Evolutionary conservation across 2,329 filamentous ascomycete species (phyloP).

Genomic region (Aspergillus sojae): DNA sequence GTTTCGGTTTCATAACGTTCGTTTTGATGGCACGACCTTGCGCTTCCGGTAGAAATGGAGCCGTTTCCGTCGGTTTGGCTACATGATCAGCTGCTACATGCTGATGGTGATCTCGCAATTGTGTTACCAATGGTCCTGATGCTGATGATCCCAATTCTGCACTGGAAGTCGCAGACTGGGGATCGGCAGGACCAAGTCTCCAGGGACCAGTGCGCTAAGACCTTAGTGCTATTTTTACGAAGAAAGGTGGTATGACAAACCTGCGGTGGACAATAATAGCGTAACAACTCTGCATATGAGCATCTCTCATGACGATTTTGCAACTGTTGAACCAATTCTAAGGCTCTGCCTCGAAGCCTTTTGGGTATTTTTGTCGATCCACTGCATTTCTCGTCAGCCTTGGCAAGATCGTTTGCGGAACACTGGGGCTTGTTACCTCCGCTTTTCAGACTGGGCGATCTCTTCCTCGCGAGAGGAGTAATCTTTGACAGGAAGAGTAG

Average conservation of each 20-base stretch:
- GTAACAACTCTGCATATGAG: conserved; percentile 75
- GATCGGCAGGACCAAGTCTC: conserved; percentile 20
- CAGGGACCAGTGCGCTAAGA: conserved; percentile 27
- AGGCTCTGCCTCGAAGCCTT: conserved; percentile 63
- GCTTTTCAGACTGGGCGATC: conserved; percentile 51
- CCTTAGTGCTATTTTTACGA: conserved; percentile 15
- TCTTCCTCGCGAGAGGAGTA: conserved; percentile 86
- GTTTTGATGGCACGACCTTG: conserved; percentile 12
- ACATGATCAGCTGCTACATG: not conserved
- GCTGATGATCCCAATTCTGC: conserved; percentile 16
- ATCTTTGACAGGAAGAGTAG: conserved; percentile 75
- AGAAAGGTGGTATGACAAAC: conserved; percentile 36
- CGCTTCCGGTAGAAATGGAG: not conserved
- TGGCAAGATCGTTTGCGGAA: conserved; percentile 5
- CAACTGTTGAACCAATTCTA: conserved; percentile 66
- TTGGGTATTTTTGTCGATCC: conserved; percentile 36
- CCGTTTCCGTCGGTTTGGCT: not conserved
- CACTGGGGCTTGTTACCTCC: conserved; percentile 10
- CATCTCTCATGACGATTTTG: conserved; percentile 73
- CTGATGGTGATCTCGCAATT: conserved; percentile 22
- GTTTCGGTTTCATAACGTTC: conserved; percentile 20
- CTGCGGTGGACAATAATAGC: conserved; percentile 73
- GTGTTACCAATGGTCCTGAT: conserved; percentile 28
- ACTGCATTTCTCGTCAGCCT: conserved; percentile 9
- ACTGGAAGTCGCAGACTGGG: conserved; percentile 8